These are phyloP conservation scores for Plasmodium sp. DNA, from an alignment of 169 alveolate species.

Conservation along the genomic window DNA sequence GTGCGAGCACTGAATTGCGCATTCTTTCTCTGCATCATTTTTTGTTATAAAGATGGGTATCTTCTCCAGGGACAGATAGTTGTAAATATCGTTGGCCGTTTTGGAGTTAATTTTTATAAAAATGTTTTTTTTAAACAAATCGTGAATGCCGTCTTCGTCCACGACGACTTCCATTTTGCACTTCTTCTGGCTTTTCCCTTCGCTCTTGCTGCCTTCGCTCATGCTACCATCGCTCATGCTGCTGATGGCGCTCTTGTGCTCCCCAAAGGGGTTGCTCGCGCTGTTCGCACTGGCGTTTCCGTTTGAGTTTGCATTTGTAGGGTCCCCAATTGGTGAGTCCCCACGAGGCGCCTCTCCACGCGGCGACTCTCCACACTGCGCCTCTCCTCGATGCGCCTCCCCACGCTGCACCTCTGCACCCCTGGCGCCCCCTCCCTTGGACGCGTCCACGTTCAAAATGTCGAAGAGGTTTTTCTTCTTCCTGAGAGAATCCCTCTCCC, in stretches of 20 bases:
- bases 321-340: background rate
- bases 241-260: background rate
- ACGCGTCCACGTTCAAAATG: constrained; percentile 34
- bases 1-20: constrained; percentile 75
- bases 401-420: background rate
- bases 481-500: constrained; percentile 49
- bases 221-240: background rate
- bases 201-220: too few species aligned
- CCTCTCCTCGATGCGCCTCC: background rate
- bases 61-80: constrained; percentile 47
- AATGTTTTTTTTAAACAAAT: constrained; percentile 69
- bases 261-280: background rate
- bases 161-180: constrained; percentile 53
- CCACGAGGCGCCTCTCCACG: background rate
- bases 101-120: constrained; percentile 70
- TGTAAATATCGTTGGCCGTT: constrained; percentile 74
- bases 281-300: background rate
- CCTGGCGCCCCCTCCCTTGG: background rate
- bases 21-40: constrained; percentile 75
- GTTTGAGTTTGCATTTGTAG: background rate
- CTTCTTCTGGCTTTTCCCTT: constrained; percentile 25
- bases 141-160: constrained; percentile 70
- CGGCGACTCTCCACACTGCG: background rate
- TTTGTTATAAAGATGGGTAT: constrained; percentile 72
- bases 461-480: constrained; percentile 66